Base-by-base conservation (phyloP, 371 early-diverging fungal species). In the Circinella minor region DNA sequence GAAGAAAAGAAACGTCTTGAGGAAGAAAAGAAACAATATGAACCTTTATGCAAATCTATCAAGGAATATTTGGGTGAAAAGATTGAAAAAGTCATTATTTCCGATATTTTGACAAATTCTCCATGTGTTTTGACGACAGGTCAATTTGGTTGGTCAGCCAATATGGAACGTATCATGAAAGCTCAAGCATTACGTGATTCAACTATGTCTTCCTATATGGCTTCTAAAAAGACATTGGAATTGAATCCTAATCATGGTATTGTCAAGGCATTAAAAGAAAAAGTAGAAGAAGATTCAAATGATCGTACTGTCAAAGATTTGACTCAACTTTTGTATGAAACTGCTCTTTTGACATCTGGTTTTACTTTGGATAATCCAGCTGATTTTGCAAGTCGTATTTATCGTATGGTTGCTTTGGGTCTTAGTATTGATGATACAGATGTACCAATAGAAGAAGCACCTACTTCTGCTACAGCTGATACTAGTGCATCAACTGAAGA, bases 121-220 rank as follows among this genome's bases (percentile, higher is more conserved):
- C 99, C 99, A 38, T 98, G 98, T 85, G 96, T 97, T 61, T 90
- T 99, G 70, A 95, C 97, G 74, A 97, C 99, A 62, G 96, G 97
- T 68, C 97, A 98, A 81, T 98, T 95, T 77, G 98, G 98, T 67
- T 97, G 98, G 97, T 95, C 98, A 46, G 97, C 97, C 80, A 98
- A 98, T 92, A 98, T 98, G 98, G 99, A 99, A 87, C 94, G 97
- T 85, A 98, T 99, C 92, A 99, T 99, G 97, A 96, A 94, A 89
- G 95, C 98, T 55, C 99, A 99, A 87, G 98, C 99, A 48, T 92
- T 97, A 74, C 94, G 98, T 79, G 98, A 99, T 85, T 88, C 90
- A 48, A 91, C 93, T 75, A 97, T 98, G 97, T 92, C 95, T 55
- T 85, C 92, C 54, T 98, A 97, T 93, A 96, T 97, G 98, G 95